Evolutionary conservation across 495 filamentous ascomycete species (phyloP).

Genomic region (Schizothecium vesticola): DNA sequence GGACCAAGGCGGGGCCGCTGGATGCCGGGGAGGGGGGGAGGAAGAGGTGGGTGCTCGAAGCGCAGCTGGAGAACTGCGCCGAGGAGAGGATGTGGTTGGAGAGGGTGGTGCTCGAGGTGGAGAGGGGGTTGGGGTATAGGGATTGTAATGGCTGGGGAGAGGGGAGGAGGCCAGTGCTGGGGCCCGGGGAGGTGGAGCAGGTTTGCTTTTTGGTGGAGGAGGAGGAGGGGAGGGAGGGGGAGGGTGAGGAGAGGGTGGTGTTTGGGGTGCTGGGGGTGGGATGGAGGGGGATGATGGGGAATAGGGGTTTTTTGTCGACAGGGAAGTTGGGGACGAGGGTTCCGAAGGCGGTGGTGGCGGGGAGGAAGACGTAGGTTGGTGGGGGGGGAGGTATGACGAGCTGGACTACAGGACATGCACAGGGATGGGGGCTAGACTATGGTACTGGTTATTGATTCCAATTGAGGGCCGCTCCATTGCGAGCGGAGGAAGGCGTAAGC

Average conservation of each 20-base stretch:
- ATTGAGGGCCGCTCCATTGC: not conserved
- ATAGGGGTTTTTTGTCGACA: slow-evolving; percentile 79
- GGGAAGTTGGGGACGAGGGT: slow-evolving; percentile 64
- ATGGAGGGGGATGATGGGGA: slow-evolving; percentile 88
- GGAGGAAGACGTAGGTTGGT: not conserved
- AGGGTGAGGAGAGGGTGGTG: slow-evolving; percentile 55
- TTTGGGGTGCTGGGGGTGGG: slow-evolving; percentile 80
- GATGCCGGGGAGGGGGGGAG: slow-evolving; percentile 14
- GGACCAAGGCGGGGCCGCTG: slow-evolving; percentile 75
- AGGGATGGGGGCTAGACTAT: not conserved
- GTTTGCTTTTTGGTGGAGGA: slow-evolving; percentile 84
- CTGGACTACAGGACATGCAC: not conserved
- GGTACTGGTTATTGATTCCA: not conserved
- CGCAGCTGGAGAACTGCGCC: slow-evolving; percentile 89
- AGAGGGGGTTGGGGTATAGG: slow-evolving; percentile 39
- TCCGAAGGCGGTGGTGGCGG: slow-evolving; percentile 8
- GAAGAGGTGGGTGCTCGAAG: slow-evolving; percentile 66
- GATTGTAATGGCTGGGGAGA: slow-evolving; percentile 48
- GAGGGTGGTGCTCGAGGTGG: slow-evolving; percentile 47
- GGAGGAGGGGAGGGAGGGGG: slow-evolving; percentile 38
- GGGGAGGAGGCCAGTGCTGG: slow-evolving; percentile 58
- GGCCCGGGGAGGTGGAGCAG: slow-evolving; percentile 82
- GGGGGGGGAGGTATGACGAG: not conserved
- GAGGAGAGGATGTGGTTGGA: slow-evolving; percentile 61
- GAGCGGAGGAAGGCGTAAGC: not conserved